Percentiles rank a stretch among this genome's conserved stretches.
Conservation (phyloP, 257 asterid species). For the Ophiorrhiza pumila region DNA sequence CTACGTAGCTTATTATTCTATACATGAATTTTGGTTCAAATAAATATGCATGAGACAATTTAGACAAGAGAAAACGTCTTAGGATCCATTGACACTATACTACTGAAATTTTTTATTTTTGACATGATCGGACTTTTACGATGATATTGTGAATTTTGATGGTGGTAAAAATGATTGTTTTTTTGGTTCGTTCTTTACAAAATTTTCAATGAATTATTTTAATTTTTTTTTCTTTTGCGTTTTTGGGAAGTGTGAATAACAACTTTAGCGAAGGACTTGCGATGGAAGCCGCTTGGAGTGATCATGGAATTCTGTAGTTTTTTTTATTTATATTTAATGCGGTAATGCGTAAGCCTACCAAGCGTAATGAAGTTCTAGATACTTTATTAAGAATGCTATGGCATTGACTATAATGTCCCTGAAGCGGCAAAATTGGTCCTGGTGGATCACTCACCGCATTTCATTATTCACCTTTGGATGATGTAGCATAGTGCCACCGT, state of each 20-base stretch:
- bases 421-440: not conserved
- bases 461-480: not conserved
- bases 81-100: too few relatives aligned
- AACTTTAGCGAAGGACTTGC: not conserved
- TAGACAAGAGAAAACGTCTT: too few relatives aligned
- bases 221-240: not conserved
- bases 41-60: conserved; percentile 9
- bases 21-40: not conserved
- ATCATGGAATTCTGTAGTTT: not conserved
- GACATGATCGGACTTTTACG: not conserved
- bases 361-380: not conserved
- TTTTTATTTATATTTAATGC: not conserved
- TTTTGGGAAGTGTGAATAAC: not conserved
- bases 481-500: not conserved
- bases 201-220: too few relatives aligned
- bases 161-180: not conserved
- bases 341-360: not conserved
- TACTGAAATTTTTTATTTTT: not conserved
- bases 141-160: not conserved
- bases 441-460: not conserved
- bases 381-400: not conserved
- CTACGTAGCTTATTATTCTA: not conserved
- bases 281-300: conserved; percentile 5
- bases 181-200: too few relatives aligned
- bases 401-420: not conserved